phyloP scores from a whole-genome alignment of 106 monocot species.

The Phalaenopsis equestris region DNA sequence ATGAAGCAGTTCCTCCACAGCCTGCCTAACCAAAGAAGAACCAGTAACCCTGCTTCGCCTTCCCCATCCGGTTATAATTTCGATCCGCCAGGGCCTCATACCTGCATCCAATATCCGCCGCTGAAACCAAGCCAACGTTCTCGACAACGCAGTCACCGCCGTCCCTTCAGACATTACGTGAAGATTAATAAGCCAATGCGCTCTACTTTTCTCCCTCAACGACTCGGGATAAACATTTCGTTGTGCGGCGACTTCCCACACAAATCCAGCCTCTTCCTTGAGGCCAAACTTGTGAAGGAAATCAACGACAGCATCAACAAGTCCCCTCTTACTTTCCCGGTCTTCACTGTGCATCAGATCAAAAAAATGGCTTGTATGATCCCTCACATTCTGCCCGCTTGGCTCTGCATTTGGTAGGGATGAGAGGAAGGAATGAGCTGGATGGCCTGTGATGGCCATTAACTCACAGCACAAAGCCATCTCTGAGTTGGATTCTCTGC shows the following conservation, averaged over 20 bases:
- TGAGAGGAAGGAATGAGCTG: constrained; percentile 64
- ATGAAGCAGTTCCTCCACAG: constrained; percentile 63
- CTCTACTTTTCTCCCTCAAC: constrained; percentile 52
- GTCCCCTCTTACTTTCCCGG: constrained; percentile 87
- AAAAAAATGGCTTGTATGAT: constrained; percentile 58
- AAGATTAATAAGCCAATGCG: constrained; percentile 86
- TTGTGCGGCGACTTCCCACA: constrained; percentile 82
- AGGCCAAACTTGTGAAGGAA: constrained; percentile 88
- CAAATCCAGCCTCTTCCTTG: constrained; percentile 86
- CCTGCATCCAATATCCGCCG: constrained; percentile 45
- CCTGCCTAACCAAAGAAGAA: constrained; percentile 68
- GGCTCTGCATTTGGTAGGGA: constrained; percentile 74
- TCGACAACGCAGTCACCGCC: constrained; percentile 72
- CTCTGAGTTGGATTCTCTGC: constrained; percentile 34
- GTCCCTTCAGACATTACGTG: constrained; percentile 99
- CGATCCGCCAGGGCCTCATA: constrained; percentile 40
- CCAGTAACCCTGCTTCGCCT: constrained; percentile 89
- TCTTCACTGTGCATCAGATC: constrained; percentile 89
- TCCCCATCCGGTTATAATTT: constrained; percentile 95
- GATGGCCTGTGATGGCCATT: constrained; percentile 84
- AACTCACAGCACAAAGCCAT: constrained; percentile 43
- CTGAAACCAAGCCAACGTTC: constrained; percentile 82
- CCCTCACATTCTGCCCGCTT: constrained; percentile 67
- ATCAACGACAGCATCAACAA: constrained; percentile 84
- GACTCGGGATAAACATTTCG: constrained; percentile 88